phyloP scores from a whole-genome alignment of 2,329 filamentous ascomycete species.

The Trichophyton equinum region DNA sequence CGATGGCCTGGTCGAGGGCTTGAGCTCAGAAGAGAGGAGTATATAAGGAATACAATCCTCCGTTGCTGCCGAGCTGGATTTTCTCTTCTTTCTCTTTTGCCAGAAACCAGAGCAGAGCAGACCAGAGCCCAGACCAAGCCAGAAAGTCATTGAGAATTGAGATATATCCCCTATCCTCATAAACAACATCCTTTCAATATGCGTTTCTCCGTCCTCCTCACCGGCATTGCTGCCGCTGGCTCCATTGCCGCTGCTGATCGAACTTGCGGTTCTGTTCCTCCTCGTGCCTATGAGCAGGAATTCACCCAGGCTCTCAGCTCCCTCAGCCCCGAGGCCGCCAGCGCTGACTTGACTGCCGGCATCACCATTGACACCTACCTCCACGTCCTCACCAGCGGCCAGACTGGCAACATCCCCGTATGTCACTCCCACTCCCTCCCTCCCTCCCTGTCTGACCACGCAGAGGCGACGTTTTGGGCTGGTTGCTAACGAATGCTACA shows the following conservation, averaged over 20 bases:
- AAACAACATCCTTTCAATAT: background rate
- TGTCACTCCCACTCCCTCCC: slow-evolving; percentile 5
- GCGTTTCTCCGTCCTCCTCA: slow-evolving; percentile 8
- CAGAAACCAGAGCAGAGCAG: background rate
- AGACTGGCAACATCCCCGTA: slow-evolving; percentile 26
- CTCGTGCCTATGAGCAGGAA: background rate
- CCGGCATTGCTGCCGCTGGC: slow-evolving; percentile 7
- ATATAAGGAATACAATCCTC: background rate
- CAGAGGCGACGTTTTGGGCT: too few relatives aligned
- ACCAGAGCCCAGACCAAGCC: background rate
- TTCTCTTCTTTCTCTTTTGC: background rate
- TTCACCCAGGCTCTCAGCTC: background rate
- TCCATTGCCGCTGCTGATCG: slow-evolving; percentile 7
- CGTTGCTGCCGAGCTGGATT: background rate
- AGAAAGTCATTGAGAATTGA: background rate
- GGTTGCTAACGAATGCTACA: slow-evolving; percentile 1
- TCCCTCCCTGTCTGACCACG: background rate
- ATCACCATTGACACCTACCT: slow-evolving; percentile 34
- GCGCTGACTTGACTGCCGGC: background rate
- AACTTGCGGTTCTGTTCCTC: slow-evolving; percentile 7
- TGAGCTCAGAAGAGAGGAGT: background rate
- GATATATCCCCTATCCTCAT: background rate
- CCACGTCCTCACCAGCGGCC: slow-evolving; percentile 32
- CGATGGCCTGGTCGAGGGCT: background rate
- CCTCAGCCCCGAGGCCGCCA: background rate